Evolutionary conservation across 192 early-diverging fungal genomes (phyloP), one percentile per base, ranked within the genome.

Genomic region (Irineochytrium annulatum): DNA sequence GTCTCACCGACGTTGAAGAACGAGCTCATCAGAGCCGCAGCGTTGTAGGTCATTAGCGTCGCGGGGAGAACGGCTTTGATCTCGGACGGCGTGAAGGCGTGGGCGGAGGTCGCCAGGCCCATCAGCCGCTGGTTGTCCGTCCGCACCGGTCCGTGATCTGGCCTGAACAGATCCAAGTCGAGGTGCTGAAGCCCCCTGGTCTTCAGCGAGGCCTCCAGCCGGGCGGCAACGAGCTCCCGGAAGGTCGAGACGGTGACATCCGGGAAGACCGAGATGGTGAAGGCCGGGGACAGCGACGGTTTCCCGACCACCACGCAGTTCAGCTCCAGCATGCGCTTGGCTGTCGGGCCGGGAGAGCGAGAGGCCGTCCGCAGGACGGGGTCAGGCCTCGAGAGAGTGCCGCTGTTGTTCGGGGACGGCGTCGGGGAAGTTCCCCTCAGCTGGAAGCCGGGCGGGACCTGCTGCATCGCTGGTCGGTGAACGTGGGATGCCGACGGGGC

Each of bases 21-120:
- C 11, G 13, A 14, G 13, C 17, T 22, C 22, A 49, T 8, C 11
- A 49, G 24, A 5, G 46, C 46, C 13, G 46, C 13, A 49, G 46
- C 17, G 46, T 49, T 49, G 46, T 20, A 20, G 11, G 46, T 49
- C 17, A 49, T 49, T 6, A 49, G 46, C 13, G 46, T 49, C 17
- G 26, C 46, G 46, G 46, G 46, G 46, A 49, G 46, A 24, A 49
- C 46, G 11, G 11, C 8, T 8, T 24, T 8, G 46, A 49, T 49
- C 46, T 49, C 46, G 11, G 46, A 22, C 13, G 46, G 46, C 5
- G 46, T 49, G 46, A 49, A 49, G 6, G 46, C 46, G 22, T 49
- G 46, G 46, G 46, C 13, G 11, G 46, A 49, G 24, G 26, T 24
- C 17, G 46, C 46, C 17, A 49, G 46, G 46, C 17, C 13, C 5